These are phyloP conservation scores for Solanum appendiculatum DNA, from an alignment of 257 asterid genomes.

Conservation along the genomic window DNA sequence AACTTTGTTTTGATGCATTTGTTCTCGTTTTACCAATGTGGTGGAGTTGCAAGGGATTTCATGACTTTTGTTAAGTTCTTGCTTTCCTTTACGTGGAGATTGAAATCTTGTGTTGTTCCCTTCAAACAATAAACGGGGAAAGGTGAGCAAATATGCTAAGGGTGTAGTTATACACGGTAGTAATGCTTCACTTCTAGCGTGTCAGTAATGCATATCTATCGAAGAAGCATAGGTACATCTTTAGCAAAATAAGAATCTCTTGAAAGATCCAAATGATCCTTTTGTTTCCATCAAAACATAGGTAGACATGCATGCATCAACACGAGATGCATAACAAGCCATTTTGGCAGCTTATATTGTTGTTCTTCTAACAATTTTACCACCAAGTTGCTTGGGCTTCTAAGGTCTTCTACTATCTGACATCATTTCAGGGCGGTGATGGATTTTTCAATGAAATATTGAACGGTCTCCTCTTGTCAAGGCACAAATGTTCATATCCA, in stretches of 20 bases:
- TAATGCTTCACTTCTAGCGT: neutral
- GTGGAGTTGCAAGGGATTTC: neutral
- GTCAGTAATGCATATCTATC: neutral
- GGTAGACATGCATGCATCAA: neutral
- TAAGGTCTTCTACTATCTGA: constrained; percentile 10
- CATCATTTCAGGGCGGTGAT: constrained; percentile 79
- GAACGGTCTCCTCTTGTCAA: constrained; percentile 70
- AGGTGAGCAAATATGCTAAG: neutral
- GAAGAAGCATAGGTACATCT: neutral
- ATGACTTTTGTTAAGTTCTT: neutral
- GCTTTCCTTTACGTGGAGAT: neutral
- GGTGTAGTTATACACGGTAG: neutral
- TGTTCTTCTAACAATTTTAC: neutral
- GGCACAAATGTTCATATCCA: constrained; percentile 85
- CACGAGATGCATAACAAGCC: neutral
- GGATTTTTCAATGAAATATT: constrained; percentile 92
- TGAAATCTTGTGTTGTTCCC: neutral
- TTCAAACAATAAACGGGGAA: neutral
- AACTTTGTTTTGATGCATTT: neutral
- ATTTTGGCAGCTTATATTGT: neutral
- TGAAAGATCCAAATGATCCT: neutral
- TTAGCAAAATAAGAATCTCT: neutral
- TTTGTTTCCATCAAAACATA: neutral
- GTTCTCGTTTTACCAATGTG: neutral
- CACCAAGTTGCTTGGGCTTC: neutral